Base-by-base conservation (phyloP, 345 rosid genomes). In the Zanthoxylum bungeanum region DNA sequence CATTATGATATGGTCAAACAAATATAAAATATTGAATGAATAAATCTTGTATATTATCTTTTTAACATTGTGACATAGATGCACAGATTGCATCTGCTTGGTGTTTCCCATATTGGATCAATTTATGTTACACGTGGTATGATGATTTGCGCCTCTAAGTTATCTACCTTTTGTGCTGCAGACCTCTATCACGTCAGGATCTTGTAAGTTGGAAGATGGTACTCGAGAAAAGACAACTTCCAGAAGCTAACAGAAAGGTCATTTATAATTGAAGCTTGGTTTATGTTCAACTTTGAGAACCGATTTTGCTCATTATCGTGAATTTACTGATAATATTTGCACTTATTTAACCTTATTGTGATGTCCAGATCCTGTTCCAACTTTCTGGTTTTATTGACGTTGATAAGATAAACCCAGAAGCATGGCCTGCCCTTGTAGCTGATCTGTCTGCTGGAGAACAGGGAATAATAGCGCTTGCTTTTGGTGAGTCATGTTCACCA, bases 201-300 rank as follows among this genome's bases (percentile, higher is more conserved):
- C 96, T 95, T 73, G 86, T 95, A 22, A 86, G 90, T 79, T 95
- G 99, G 99, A 95, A 92, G 84, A 92, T 92, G 98, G 91, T 91
- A 68, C 75, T 95, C 22, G 99, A 92, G 82, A 87, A 78, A 61
- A 79, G 85, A 75, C 90, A 88, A 69, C 97, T 95, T 60, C 93
- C 97, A 68, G 92, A 88, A 85, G 93, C 93, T 68, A 83, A 95
- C 73, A 78, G 72, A 84, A 83, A 89, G 96, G 99, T 95, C 47
- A 44, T 28, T 30, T 24, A 40, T 49, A 36, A 50, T 67, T 58
- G 14, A 58, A 66, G 53, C 58, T 37, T 44, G 5, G 5, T 65
- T 70, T 21, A 31, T 44, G 44, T 76, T 47, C 9, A 24, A 24
- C 52, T 67, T 30, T 30, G 21, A n/a, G 31, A 8, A 37, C 33